Evolutionary conservation across 2,329 filamentous ascomycete genomes (phyloP).

Genomic region (Penicillium olsonii): DNA sequence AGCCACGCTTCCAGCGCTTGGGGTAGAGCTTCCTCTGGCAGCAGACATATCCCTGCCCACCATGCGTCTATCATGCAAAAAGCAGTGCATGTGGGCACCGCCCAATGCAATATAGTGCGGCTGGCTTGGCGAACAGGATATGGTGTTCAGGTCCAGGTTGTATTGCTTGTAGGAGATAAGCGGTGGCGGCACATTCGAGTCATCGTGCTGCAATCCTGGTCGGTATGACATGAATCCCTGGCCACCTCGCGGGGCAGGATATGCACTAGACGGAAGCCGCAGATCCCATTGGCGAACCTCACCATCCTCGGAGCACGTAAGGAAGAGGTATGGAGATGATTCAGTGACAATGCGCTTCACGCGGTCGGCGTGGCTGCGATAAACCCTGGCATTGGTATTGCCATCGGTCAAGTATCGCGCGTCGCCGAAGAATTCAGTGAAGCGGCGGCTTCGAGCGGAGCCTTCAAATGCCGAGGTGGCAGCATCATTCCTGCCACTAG

Average conservation of each 20-base stretch:
- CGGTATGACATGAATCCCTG: conserved; percentile 48
- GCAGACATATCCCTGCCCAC: conserved; percentile 58
- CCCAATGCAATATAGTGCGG: conserved; percentile 70
- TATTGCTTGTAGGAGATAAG: conserved; percentile 68
- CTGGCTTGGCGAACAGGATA: conserved; percentile 67
- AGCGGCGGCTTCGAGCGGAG: conserved; percentile 51
- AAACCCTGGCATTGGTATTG: conserved; percentile 64
- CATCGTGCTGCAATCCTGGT: conserved; percentile 44
- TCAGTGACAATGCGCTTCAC: conserved; percentile 71
- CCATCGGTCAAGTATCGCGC: conserved; percentile 57
- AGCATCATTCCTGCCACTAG: conserved; percentile 49
- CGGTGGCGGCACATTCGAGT: conserved; percentile 60
- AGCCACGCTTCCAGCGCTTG: conserved; percentile 47
- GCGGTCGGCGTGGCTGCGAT: conserved; percentile 64
- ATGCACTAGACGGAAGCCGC: conserved; percentile 64
- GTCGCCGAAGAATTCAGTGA: conserved; percentile 55
- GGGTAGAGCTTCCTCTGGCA: conserved; percentile 54
- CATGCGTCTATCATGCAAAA: conserved; percentile 70
- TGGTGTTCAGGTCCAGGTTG: conserved; percentile 65
- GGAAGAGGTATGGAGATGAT: conserved; percentile 66
- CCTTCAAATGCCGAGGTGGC: conserved; percentile 45
- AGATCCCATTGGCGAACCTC: conserved; percentile 71
- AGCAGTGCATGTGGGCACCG: conserved; percentile 68
- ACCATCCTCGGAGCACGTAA: conserved; percentile 70
- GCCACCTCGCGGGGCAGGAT: conserved; percentile 53